Percentiles rank a stretch among this genome's conserved stretches.
These are phyloP conservation scores for Hyaloperonospora arabidopsidis DNA, from an alignment of 352 stramenopile species.

Conservation along the genomic window DNA sequence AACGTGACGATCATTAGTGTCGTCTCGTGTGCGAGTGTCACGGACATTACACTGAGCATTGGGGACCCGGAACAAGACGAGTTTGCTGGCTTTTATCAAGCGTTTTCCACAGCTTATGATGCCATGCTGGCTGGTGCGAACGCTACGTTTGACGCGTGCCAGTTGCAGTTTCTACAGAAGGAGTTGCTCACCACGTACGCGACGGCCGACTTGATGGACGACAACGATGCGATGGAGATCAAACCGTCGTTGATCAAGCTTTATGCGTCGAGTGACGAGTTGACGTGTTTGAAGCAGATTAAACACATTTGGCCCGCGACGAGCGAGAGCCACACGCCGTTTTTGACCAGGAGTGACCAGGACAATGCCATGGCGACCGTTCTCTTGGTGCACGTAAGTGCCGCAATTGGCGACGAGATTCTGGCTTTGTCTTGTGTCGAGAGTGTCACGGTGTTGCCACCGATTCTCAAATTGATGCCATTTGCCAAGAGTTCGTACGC, in stretches of 20 bases:
- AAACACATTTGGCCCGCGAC: constrained; percentile 36
- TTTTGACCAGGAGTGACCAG: constrained; percentile 55
- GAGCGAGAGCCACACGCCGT: constrained; percentile 52
- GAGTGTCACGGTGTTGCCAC: constrained; percentile 44
- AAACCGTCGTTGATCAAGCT: constrained; percentile 56
- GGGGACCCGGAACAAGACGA: constrained; percentile 36
- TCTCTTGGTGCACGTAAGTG: constrained; percentile 51
- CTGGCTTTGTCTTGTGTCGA: constrained; percentile 41
- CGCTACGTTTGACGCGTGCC: constrained; percentile 49
- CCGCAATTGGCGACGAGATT: constrained; percentile 33
- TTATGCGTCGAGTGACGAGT: constrained; percentile 28
- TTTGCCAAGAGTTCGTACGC: constrained; percentile 53
- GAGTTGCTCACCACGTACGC: constrained; percentile 36
- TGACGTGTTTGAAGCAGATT: constrained; percentile 38
- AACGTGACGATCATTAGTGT: constrained; percentile 48
- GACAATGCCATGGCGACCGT: constrained; percentile 34
- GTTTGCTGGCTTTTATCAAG: constrained; percentile 48
- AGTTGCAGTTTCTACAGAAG: constrained; percentile 61
- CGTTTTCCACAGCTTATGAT: constrained; percentile 55
- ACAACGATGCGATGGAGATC: constrained; percentile 22
- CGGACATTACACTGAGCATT: constrained; percentile 39
- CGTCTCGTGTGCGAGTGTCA: constrained; percentile 34
- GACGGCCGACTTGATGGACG: constrained; percentile 20
- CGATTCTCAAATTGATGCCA: constrained; percentile 67
- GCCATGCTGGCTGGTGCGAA: constrained; percentile 47